Base-by-base conservation (phyloP, 2,329 filamentous ascomycete genomes). In the Curvularia sp. region DNA sequence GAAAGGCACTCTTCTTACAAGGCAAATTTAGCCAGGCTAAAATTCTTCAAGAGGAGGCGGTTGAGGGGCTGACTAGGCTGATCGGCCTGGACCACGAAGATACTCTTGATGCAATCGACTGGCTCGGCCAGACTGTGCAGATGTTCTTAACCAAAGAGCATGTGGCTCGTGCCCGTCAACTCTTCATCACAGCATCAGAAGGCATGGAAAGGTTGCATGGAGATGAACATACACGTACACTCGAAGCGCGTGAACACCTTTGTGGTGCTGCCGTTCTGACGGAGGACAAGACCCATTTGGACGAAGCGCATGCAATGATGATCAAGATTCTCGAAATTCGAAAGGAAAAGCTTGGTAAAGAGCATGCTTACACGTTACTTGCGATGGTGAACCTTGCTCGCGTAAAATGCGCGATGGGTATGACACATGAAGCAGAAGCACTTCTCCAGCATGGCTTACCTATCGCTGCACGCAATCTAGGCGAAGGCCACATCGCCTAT, bases 321-420 rank as follows among this genome's bases (percentile, higher is more conserved):
- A 39, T 13, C 24, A 30, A 64, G 38, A 60, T 71, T n/a, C 13
- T 68, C 10, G 42, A 55, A 15, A 26, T 53, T 15, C 58, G 63
- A 22, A 60, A 64, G 51, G 52, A 57, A 41, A 61, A 63, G 44
- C 59, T 71, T 5, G 71, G 72, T 6, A 66, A 64, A 43, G 64
- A 70, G 44, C 66, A 74, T 28, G 59, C 67, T 6, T 71, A 61
- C 47, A 75, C 70, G 1, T 60, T 74, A 0, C 49, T 68, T 4
- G 66, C 72, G 1, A 66, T 64, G 69, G 49, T 31, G 53, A 64
- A 56, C n/a, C 58, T 44, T 54, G 62, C 58, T 49, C 64, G 22
- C 42, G 65, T 51, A 24, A 64, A 54, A 51, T 64, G 26, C 67
- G 68, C 39, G 12, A 41, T 66, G 18, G 64, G 66, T 2, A n/a